Evolutionary conservation across 2,329 filamentous ascomycete genomes (phyloP).

Genomic region (Xylaria digitata): DNA sequence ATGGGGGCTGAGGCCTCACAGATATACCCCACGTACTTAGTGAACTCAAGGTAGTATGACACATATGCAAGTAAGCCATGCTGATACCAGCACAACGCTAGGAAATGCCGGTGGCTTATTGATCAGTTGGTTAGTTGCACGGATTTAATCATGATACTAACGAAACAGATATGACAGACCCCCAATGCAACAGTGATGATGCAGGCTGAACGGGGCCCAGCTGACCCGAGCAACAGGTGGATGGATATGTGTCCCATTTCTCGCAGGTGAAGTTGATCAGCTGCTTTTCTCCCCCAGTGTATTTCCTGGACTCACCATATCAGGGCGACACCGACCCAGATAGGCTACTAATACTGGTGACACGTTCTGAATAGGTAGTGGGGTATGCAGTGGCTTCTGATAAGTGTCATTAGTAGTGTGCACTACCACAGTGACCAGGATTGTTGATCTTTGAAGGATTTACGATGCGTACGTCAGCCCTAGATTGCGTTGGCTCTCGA

Average conservation of each 20-base stretch:
- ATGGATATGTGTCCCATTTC: constrained; percentile 1
- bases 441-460: constrained; percentile 6
- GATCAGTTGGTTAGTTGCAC: not conserved
- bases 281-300: not conserved
- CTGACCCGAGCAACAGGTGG: constrained; percentile 15
- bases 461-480: constrained; percentile 36
- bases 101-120: constrained; percentile 11
- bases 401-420: constrained; percentile 3
- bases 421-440: not conserved
- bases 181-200: constrained; percentile 13
- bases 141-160: not conserved
- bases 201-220: constrained; percentile 1
- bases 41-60: not conserved
- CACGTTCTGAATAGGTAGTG: not conserved
- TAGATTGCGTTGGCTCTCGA: not conserved
- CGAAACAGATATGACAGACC: not conserved
- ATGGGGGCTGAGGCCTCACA: constrained; percentile 1
- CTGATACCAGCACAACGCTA: constrained; percentile 8
- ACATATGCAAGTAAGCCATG: constrained; percentile 5
- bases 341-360: not conserved
- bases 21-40: not conserved
- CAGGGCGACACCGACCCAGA: not conserved
- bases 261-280: constrained; percentile 21
- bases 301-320: not conserved
- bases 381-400: not conserved